Evolutionary conservation across 1,139 yeast genomes (phyloP).

Genomic region (Pichia terricola): DNA sequence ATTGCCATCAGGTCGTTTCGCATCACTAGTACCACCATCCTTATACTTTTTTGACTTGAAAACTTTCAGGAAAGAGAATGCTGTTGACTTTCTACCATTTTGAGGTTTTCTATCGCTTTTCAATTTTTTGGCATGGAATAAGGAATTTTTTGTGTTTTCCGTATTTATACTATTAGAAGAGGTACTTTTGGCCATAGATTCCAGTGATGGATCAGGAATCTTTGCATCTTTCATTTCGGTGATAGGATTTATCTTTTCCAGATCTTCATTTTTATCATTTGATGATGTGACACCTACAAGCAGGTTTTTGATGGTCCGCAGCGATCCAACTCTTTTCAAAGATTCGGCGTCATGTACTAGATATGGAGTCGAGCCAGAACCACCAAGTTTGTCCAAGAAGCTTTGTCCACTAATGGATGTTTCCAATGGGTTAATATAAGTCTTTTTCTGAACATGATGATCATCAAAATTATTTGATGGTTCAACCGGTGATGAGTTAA

Average conservation of each 20-base stretch:
- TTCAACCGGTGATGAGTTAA: constrained; percentile 11
- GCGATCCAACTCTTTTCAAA: constrained; percentile 1
- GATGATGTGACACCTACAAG: not conserved
- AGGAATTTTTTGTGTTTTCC: too few species aligned
- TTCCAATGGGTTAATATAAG: not conserved
- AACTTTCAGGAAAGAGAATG: too few species aligned
- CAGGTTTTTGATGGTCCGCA: not conserved
- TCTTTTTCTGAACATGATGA: not conserved
- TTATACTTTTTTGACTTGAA: too few species aligned
- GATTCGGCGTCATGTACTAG: not conserved
- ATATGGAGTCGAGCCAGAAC: not conserved
- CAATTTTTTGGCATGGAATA: too few species aligned
- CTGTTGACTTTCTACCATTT: too few species aligned
- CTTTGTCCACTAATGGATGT: not conserved
- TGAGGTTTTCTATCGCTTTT: too few species aligned
- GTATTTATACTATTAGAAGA: too few species aligned
- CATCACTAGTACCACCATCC: too few species aligned
- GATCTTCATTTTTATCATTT: not conserved
- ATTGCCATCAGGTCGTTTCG: too few species aligned
- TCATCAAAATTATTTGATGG: not conserved
- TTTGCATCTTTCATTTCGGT: not conserved
- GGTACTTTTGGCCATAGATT: too few species aligned
- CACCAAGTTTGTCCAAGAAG: not conserved
- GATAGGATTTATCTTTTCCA: not conserved
- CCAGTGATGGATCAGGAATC: too few species aligned